phyloP scores from a whole-genome alignment of 306 rosid species.

The Vicia sativa region DNA sequence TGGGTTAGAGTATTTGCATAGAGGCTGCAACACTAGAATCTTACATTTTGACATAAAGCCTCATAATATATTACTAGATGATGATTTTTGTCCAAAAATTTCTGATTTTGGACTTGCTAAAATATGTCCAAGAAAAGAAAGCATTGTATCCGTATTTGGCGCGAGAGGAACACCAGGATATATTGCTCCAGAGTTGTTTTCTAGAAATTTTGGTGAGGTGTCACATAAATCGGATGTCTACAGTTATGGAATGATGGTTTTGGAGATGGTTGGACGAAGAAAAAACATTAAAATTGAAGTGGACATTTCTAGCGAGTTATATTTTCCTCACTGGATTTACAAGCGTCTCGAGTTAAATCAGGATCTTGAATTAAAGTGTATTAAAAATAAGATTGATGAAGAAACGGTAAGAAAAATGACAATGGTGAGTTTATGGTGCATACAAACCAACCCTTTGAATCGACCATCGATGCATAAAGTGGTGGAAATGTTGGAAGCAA shows the following conservation, averaged over 20 bases:
- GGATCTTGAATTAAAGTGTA: conserved; percentile 20
- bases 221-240: conserved; percentile 52
- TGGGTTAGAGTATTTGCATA: conserved; percentile 45
- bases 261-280: conserved; percentile 44
- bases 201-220: conserved; percentile 39
- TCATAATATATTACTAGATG: conserved; percentile 34
- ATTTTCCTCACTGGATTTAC: conserved; percentile 51
- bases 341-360: conserved; percentile 33
- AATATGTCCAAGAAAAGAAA: conserved; percentile 37
- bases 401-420: conserved; percentile 41
- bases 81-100: conserved; percentile 43
- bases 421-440: conserved; percentile 44
- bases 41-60: conserved; percentile 40
- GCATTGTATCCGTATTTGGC: conserved; percentile 34
- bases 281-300: conserved; percentile 23
- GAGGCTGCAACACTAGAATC: conserved; percentile 43
- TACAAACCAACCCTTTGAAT: conserved; percentile 35
- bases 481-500: conserved; percentile 43
- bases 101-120: conserved; percentile 55
- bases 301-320: conserved; percentile 34
- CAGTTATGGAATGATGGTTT: conserved; percentile 46
- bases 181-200: conserved; percentile 40
- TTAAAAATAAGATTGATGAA: conserved; percentile 29
- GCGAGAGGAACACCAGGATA: conserved; percentile 34
- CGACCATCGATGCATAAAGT: conserved; percentile 43